Evolutionary conservation across 164 flowering plant genomes (phyloP).

Genomic region (Santalum album): DNA sequence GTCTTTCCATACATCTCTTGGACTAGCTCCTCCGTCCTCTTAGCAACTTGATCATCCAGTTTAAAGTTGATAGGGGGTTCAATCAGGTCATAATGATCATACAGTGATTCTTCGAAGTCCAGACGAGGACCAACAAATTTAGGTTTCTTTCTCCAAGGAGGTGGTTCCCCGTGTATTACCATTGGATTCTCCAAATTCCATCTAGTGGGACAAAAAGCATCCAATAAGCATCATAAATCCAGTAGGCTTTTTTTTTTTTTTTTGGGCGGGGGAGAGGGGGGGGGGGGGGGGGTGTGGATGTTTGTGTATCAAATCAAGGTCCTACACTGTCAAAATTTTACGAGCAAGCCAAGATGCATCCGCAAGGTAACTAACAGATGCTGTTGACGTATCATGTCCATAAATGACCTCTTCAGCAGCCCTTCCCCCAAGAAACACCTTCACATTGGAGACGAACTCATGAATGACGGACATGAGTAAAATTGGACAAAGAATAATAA

Average conservation of each 20-base stretch:
- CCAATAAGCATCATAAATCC: not conserved
- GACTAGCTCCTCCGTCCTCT: slow-evolving; percentile 63
- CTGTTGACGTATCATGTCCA: slow-evolving; percentile 82
- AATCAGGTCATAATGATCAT: slow-evolving; percentile 55
- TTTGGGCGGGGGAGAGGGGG: too few species aligned
- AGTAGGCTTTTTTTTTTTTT: not conserved
- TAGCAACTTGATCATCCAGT: slow-evolving; percentile 71
- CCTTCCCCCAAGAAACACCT: slow-evolving; percentile 94
- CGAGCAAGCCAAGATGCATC: slow-evolving; percentile 99
- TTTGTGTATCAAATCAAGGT: not conserved
- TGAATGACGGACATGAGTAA: not conserved
- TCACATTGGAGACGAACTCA: slow-evolving; percentile 2
- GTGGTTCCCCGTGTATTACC: slow-evolving; percentile 86
- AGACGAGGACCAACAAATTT: slow-evolving; percentile 80
- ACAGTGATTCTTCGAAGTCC: slow-evolving; percentile 91
- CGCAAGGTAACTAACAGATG: slow-evolving; percentile 76
- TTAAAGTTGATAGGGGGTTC: slow-evolving; percentile 78
- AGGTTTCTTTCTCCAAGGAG: slow-evolving; percentile 71
- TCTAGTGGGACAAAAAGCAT: slow-evolving; percentile 28
- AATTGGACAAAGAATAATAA: not conserved
- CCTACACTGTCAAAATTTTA: slow-evolving; percentile 84
- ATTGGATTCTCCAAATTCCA: slow-evolving; percentile 93
- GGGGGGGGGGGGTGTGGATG: too few species aligned
- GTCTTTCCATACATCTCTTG: slow-evolving; percentile 47
- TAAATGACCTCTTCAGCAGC: slow-evolving; percentile 96